phyloP scores from a whole-genome alignment of 208 protist species.

The Zelonia costaricensis region DNA sequence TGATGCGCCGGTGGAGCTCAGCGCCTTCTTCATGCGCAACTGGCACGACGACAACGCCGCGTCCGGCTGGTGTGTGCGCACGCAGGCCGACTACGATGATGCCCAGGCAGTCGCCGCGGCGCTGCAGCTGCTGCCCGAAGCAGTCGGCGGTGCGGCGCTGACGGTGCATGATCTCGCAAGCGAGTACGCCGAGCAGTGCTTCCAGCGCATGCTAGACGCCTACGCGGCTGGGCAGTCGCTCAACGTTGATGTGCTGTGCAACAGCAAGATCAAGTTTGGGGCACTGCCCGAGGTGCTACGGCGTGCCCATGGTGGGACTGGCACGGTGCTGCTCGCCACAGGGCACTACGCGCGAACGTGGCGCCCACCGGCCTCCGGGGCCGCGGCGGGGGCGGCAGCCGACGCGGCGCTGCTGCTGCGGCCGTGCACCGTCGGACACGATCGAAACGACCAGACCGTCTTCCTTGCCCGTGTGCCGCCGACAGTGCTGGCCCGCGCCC shows the following conservation, averaged over 20 bases:
- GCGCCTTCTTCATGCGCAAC: slow-evolving; percentile 66
- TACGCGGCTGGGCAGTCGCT: slow-evolving; percentile 65
- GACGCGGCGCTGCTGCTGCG: slow-evolving; percentile 39
- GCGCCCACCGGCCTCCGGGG: neutral
- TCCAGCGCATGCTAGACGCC: slow-evolving; percentile 71
- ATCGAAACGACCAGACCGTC: slow-evolving; percentile 81
- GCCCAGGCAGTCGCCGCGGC: slow-evolving; percentile 51
- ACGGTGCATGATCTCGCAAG: slow-evolving; percentile 42
- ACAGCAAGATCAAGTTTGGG: slow-evolving; percentile 75
- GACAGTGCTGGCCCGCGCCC: slow-evolving; percentile 22
- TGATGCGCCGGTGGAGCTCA: slow-evolving; percentile 21
- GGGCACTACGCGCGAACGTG: slow-evolving; percentile 81
- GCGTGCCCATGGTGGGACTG: neutral
- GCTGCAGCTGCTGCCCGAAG: slow-evolving; percentile 37
- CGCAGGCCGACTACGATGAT: slow-evolving; percentile 65
- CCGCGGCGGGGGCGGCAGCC: neutral
- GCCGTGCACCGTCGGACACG: slow-evolving; percentile 49
- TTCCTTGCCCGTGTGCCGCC: slow-evolving; percentile 62
- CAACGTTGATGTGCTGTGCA: slow-evolving; percentile 88
- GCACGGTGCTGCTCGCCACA: slow-evolving; percentile 51
- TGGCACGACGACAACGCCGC: slow-evolving; percentile 55
- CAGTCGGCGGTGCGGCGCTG: slow-evolving; percentile 15
- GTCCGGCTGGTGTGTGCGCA: slow-evolving; percentile 48
- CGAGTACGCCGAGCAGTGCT: slow-evolving; percentile 65
- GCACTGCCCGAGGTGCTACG: slow-evolving; percentile 33